phyloP scores from a whole-genome alignment of 176 grass and related monocot genomes.

The Poa pratensis region DNA sequence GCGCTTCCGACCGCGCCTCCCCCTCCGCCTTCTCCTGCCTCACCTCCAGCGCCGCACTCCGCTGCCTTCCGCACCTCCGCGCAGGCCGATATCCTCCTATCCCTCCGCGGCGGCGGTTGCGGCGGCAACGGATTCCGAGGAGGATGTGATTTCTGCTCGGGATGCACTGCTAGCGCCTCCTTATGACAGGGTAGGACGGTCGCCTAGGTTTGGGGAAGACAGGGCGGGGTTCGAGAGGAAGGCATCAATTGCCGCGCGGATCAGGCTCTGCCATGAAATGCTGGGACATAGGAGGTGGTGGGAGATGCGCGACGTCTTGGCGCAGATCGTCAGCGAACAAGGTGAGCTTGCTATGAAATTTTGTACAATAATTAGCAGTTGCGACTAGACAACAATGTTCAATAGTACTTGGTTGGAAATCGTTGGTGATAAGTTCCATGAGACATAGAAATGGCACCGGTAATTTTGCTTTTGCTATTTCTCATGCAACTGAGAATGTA shows the following conservation, averaged over 20 bases:
- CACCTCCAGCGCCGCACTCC: neutral
- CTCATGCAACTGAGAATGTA: neutral
- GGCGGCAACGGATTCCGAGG: conserved; percentile 43
- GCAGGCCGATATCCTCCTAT: neutral
- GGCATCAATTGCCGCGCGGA: conserved; percentile 23
- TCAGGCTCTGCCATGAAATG: conserved; percentile 58
- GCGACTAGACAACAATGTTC: neutral
- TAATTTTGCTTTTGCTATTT: conserved; percentile 3
- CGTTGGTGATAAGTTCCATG: neutral
- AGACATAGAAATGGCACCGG: neutral
- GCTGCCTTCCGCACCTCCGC: neutral
- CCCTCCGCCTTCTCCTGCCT: conserved; percentile 36
- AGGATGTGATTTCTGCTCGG: conserved; percentile 14
- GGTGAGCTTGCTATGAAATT: conserved; percentile 41
- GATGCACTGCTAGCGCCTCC: conserved; percentile 26
- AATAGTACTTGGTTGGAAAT: neutral
- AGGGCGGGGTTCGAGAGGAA: conserved; percentile 13
- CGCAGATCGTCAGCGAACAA: conserved; percentile 57
- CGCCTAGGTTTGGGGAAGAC: conserved; percentile 2
- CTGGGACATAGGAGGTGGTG: conserved; percentile 61
- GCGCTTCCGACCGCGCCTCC: conserved; percentile 47
- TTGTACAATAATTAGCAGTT: neutral
- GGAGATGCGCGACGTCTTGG: conserved; percentile 57
- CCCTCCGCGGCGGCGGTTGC: neutral
- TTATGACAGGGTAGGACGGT: neutral